Base-by-base conservation (phyloP, 768 basidiomycete genomes). In the Phylloporus sp. region DNA sequence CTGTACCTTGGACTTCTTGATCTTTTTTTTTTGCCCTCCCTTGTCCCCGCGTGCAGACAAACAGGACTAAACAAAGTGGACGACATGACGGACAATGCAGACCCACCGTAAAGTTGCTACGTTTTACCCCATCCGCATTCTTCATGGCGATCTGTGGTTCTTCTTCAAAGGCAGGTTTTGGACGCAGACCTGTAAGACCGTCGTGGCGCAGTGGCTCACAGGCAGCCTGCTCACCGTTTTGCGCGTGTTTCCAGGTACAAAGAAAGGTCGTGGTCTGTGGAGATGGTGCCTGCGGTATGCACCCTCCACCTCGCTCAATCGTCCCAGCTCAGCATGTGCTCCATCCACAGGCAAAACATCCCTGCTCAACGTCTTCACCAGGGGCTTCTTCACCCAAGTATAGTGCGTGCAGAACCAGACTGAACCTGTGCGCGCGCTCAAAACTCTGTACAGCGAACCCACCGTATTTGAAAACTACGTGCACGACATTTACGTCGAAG, bases 391-490 rank as follows among this genome's bases (percentile, higher is more conserved):
- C 69, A 95, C 95, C 27, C 86, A 91, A 78, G 84, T 92, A 63
- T 94, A 95, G 90, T 91, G 68, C 68, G 87, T 75, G 38, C 20
- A 18, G 24, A 24, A 18, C 39, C 6, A n/a, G 38, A n/a, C n/a
- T n/a, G n/a, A n/a, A n/a, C 32, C 38, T 15, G 11, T 49, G 18
- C 5, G 18, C 5, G 20, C 20, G 20, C 38, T 20, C 38, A 22
- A 39, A 39, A 22, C 18, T 5, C 24, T 18, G 6, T 44, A 34
- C 63, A 92, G 91, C 60, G 89, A 94, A 73, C 91, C 88, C 6
- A 94, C 91, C 23, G 95, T 98, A 5, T 98, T 98, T 59, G 95
- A 98, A 70, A 98, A 97, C 73, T 94, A 95, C 62, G 93, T 95
- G 11, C 90, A 95, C 66, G 90, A 94, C 58, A 75, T 95, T 49